Evolutionary conservation across 2,329 filamentous ascomycete genomes (phyloP).

Genomic region (Penicillium thymicola): DNA sequence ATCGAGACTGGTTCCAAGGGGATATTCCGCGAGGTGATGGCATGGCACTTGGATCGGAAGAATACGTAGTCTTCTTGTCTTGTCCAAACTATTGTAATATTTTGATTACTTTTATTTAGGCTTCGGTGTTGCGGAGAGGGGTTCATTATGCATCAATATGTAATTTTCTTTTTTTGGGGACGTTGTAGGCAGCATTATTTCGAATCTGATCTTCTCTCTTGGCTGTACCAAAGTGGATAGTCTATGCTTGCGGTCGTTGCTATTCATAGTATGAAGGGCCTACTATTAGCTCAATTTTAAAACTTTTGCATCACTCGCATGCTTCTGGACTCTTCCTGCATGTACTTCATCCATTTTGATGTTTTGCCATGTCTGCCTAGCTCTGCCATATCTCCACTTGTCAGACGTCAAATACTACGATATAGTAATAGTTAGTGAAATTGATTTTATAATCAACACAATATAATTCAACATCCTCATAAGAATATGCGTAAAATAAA

Average conservation of each 20-base stretch:
- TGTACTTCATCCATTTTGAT: neutral
- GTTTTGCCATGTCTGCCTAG: neutral
- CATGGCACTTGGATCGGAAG: slow-evolving; percentile 67
- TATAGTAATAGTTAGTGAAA: neutral
- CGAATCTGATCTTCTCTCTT: neutral
- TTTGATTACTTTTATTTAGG: neutral
- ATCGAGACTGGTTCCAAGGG: slow-evolving; percentile 72
- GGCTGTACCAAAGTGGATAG: neutral
- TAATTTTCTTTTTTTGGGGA: neutral
- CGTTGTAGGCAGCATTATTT: slow-evolving; percentile 4
- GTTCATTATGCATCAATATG: neutral
- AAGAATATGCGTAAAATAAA: neutral
- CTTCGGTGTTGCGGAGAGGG: neutral
- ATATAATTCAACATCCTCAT: no score
- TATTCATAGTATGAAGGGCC: slow-evolving; percentile 1
- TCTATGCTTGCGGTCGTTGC: neutral
- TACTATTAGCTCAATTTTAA: neutral
- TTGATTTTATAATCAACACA: neutral
- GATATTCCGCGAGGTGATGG: slow-evolving; percentile 72
- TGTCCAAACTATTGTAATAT: neutral
- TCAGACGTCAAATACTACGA: neutral
- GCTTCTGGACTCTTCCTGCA: neutral
- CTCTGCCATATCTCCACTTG: neutral
- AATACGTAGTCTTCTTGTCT: slow-evolving; percentile 7
- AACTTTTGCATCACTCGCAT: neutral